Evolutionary conservation across 202 grass and related monocot species (phyloP).

Genomic region (Schoenoplectus tabernaemontani): DNA sequence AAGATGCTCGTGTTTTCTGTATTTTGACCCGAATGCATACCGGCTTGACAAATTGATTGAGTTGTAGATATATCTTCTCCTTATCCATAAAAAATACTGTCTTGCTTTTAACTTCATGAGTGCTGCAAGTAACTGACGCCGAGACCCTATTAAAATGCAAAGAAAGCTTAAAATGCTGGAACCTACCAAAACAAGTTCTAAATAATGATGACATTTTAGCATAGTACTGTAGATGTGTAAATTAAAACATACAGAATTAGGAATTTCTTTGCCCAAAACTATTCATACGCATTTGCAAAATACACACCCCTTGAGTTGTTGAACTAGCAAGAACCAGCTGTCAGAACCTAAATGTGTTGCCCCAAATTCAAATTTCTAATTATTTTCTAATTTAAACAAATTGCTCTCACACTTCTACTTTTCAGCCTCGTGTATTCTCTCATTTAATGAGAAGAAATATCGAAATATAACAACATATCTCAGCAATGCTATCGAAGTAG

Average conservation of each 20-base stretch:
- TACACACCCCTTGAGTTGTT: not conserved
- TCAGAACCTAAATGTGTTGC: not conserved
- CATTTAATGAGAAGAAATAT: not conserved
- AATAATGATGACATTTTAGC: not conserved
- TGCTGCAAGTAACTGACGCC: slow-evolving; percentile 97
- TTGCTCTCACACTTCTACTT: not conserved
- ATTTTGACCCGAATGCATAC: slow-evolving; percentile 35
- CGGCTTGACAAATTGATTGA: slow-evolving; percentile 82
- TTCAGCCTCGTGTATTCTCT: not conserved
- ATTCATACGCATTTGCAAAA: not conserved
- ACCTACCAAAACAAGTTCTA: not conserved
- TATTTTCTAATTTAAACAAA: not conserved
- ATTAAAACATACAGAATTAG: not conserved
- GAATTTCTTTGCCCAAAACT: not conserved
- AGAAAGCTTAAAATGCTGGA: slow-evolving; percentile 3
- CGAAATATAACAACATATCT: not conserved
- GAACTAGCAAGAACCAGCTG: not conserved
- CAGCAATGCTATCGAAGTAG: not conserved
- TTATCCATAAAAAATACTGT: slow-evolving; percentile 84
- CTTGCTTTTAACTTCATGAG: slow-evolving; percentile 95
- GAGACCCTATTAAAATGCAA: slow-evolving; percentile 50
- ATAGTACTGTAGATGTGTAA: not conserved
- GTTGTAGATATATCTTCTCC: slow-evolving; percentile 73
- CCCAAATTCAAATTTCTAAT: not conserved
- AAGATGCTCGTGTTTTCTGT: not conserved